These are phyloP conservation scores for Fusarium pseudonygamai DNA, from an alignment of 2,329 filamentous ascomycete genomes.

Conservation along the genomic window DNA sequence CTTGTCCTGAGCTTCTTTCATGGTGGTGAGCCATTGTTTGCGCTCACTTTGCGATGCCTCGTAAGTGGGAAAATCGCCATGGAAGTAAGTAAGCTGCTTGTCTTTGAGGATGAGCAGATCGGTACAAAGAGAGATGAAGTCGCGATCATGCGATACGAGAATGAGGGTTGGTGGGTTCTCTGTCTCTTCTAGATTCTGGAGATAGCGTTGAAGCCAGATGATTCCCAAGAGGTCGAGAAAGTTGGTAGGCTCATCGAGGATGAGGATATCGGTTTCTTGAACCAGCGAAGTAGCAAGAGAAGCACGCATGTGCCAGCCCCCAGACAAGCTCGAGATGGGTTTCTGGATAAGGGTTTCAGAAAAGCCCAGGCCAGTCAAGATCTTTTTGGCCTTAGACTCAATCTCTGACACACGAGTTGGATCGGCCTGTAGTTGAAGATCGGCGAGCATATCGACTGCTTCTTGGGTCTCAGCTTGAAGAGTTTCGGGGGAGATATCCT, in stretches of 20 bases:
- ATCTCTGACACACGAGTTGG: slow-evolving; percentile 69
- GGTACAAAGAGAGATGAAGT: slow-evolving; percentile 80
- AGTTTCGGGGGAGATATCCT: slow-evolving; percentile 64
- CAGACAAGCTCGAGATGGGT: slow-evolving; percentile 73
- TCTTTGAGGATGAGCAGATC: slow-evolving; percentile 82
- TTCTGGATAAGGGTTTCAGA: slow-evolving; percentile 68
- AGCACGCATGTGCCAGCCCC: slow-evolving; percentile 79
- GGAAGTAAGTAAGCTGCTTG: slow-evolving; percentile 76
- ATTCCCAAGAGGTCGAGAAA: slow-evolving; percentile 86
- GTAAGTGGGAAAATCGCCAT: slow-evolving; percentile 77
- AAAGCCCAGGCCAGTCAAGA: slow-evolving; percentile 78
- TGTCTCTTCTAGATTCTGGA: slow-evolving; percentile 64
- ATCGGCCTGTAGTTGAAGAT: slow-evolving; percentile 74
- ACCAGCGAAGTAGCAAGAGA: slow-evolving; percentile 73
- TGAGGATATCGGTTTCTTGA: slow-evolving; percentile 78
- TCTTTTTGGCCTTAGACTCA: slow-evolving; percentile 72
- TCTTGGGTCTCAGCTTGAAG: slow-evolving; percentile 74
- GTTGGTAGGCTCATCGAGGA: slow-evolving; percentile 89
- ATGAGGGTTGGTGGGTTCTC: slow-evolving; percentile 72
- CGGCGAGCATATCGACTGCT: slow-evolving; percentile 74
- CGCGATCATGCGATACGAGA: slow-evolving; percentile 85
- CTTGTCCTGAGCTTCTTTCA: slow-evolving; percentile 84
- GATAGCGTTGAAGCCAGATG: slow-evolving; percentile 82
- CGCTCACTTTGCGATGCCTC: slow-evolving; percentile 74
- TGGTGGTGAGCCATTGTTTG: slow-evolving; percentile 72